phyloP scores from a whole-genome alignment of 192 early-diverging fungal species.

The Coemansia sp. region DNA sequence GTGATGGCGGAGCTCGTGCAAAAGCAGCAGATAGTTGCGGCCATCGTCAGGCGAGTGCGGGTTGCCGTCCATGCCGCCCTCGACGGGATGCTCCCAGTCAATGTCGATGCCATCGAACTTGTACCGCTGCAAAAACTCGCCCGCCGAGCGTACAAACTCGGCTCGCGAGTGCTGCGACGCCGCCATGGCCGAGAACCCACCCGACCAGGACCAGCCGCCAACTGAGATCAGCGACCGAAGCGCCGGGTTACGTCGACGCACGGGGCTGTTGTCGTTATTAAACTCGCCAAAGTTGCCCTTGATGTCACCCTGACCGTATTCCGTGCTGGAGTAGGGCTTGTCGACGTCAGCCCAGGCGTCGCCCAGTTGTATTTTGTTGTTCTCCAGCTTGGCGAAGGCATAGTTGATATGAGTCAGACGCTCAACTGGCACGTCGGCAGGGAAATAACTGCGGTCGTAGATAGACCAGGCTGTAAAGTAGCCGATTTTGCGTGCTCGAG shows the following conservation, averaged over 20 bases:
- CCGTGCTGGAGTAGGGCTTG: slow-evolving; percentile 55
- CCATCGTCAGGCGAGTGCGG: slow-evolving; percentile 68
- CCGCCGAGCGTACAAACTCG: slow-evolving; percentile 61
- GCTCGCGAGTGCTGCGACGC: slow-evolving; percentile 48
- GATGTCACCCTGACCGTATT: slow-evolving; percentile 59
- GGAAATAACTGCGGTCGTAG: slow-evolving; percentile 67
- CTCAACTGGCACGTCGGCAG: slow-evolving; percentile 60
- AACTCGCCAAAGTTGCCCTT: slow-evolving; percentile 63
- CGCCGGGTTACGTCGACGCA: slow-evolving; percentile 60
- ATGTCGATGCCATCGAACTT: slow-evolving; percentile 62
- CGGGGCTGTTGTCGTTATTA: slow-evolving; percentile 56
- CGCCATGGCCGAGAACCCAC: slow-evolving; percentile 67
- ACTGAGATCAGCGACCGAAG: slow-evolving; percentile 70
- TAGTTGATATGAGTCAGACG: slow-evolving; percentile 80
- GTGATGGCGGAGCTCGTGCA: slow-evolving; percentile 66
- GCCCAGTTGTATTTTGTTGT: slow-evolving; percentile 65
- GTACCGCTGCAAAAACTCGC: slow-evolving; percentile 46
- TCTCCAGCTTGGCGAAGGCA: slow-evolving; percentile 71
- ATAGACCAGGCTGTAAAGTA: slow-evolving; percentile 65
- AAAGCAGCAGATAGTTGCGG: slow-evolving; percentile 72
- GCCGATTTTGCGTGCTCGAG: slow-evolving; percentile 45
- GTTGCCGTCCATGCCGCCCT: slow-evolving; percentile 63
- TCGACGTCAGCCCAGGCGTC: slow-evolving; percentile 82
- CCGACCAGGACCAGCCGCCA: slow-evolving; percentile 79
- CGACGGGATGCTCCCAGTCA: slow-evolving; percentile 80